phyloP scores from a whole-genome alignment of 441 rosid genomes.

The Bruguiera hainesii region DNA sequence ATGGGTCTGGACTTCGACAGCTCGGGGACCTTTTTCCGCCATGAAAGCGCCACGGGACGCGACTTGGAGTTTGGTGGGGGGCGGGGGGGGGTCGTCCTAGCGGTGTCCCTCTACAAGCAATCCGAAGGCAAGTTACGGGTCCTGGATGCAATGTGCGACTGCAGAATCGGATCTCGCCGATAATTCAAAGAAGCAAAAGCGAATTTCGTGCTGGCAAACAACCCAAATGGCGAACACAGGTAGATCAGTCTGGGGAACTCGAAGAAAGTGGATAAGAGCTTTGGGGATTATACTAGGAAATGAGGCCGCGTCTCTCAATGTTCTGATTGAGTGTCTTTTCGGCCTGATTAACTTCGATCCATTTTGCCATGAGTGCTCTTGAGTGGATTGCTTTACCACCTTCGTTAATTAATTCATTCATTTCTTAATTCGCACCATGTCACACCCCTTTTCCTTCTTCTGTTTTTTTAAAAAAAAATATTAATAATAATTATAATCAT shows the following conservation, averaged over 20 bases:
- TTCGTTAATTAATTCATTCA: constrained; percentile 29
- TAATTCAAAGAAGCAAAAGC: constrained; percentile 64
- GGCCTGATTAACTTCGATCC: constrained; percentile 87
- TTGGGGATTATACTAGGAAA: constrained; percentile 39
- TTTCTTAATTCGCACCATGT: too few relatives aligned
- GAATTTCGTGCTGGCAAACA: constrained; percentile 73
- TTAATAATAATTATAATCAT: too few relatives aligned
- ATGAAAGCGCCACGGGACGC: constrained; percentile 79
- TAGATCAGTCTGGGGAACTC: constrained; percentile 46
- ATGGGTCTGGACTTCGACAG: constrained; percentile 62
- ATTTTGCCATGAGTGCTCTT: constrained; percentile 65
- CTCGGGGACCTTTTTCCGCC: constrained; percentile 77
- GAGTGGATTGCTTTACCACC: constrained; percentile 79
- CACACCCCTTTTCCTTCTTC: too few relatives aligned
- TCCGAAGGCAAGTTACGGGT: constrained; percentile 50
- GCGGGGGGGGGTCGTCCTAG: constrained; percentile 29
- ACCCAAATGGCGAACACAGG: constrained; percentile 55
- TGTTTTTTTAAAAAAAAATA: too few relatives aligned
- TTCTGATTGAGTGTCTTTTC: constrained; percentile 53
- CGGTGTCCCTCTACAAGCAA: constrained; percentile 58
- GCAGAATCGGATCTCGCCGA: constrained; percentile 75
- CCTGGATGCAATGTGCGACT: constrained; percentile 86
- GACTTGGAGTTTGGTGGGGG: constrained; percentile 46
- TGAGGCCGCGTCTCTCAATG: constrained; percentile 57
- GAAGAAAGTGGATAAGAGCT: constrained; percentile 35